Percentiles rank a stretch among this genome's conserved stretches.
These are phyloP conservation scores for Hypomyces perniciosus DNA, from an alignment of 2,329 filamentous ascomycete species.

Conservation along the genomic window DNA sequence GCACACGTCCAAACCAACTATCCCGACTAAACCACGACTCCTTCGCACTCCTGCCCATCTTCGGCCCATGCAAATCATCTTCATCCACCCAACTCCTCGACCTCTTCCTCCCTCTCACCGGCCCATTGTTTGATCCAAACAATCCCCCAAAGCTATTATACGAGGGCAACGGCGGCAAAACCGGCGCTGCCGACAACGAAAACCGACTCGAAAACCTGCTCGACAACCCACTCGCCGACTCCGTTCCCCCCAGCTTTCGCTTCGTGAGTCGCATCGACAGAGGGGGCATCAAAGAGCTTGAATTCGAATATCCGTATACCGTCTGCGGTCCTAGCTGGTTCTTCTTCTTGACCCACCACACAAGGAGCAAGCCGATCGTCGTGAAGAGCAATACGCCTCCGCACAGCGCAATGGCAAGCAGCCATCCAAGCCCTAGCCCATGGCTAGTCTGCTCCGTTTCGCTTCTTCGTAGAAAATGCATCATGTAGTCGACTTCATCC, in stretches of 20 bases:
- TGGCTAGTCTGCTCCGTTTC: constrained; percentile 2
- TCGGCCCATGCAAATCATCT: constrained; percentile 44
- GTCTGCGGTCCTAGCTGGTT: constrained; percentile 17
- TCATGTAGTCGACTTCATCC: neutral
- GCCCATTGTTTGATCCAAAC: constrained; percentile 1
- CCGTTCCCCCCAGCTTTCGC: constrained; percentile 21
- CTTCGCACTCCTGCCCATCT: constrained; percentile 26
- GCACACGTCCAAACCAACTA: constrained; percentile 28
- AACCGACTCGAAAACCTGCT: constrained; percentile 25
- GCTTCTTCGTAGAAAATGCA: constrained; percentile 2
- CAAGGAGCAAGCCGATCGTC: constrained; percentile 36
- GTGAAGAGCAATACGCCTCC: constrained; percentile 42
- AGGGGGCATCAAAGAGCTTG: constrained; percentile 1
- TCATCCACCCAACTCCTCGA: constrained; percentile 40
- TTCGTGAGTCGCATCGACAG: constrained; percentile 27
- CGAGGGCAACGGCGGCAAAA: constrained; percentile 29
- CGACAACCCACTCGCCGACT: constrained; percentile 15
- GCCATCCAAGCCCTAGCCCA: constrained; percentile 30
- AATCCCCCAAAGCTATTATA: constrained; percentile 22
- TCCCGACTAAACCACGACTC: constrained; percentile 27
- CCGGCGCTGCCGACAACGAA: constrained; percentile 24
- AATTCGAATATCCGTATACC: constrained; percentile 18
- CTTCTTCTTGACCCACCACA: constrained; percentile 29
- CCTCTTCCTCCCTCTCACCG: constrained; percentile 19
- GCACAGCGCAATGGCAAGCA: constrained; percentile 42